A percentile compares a stretch with the other conserved stretches of the same genome.
phyloP scores from a whole-genome alignment of 352 stramenopile genomes.

The Thraustochytrium striatum region DNA sequence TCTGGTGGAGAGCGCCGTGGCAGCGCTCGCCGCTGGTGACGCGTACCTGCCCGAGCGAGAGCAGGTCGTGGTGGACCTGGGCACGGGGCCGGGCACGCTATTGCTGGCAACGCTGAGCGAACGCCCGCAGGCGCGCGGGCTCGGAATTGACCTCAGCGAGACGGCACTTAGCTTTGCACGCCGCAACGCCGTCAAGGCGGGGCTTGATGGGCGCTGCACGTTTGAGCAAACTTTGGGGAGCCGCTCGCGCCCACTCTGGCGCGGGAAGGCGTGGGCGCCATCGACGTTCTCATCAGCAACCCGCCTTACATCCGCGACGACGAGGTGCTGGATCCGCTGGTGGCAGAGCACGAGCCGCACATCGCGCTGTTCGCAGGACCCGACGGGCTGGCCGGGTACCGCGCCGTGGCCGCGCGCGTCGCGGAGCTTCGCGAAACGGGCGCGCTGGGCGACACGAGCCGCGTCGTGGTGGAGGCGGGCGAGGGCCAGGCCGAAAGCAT shows the following conservation, averaged over 20 bases:
- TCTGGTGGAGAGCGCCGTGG: conserved; percentile 11
- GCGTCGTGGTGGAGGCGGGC: conserved; percentile 10
- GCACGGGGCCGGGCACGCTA: conserved; percentile 3
- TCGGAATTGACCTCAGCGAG: conserved; percentile 10
- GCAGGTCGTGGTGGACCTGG: conserved; percentile 4
- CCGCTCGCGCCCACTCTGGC: neutral
- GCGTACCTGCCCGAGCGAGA: neutral
- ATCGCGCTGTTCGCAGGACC: conserved; percentile 1
- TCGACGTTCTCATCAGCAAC: conserved; percentile 23
- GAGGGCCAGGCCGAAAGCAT: neutral
- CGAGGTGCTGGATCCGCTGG: conserved; percentile 1
- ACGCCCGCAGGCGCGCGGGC: neutral
- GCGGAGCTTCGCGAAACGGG: neutral
- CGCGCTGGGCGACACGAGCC: neutral
- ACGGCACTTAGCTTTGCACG: neutral
- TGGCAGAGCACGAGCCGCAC: conserved; percentile 11
- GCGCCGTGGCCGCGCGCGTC: neutral
- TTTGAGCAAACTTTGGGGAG: neutral
- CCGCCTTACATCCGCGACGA: conserved; percentile 7
- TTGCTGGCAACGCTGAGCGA: conserved; percentile 24
- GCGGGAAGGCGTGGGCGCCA: neutral
- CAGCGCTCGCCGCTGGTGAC: neutral
- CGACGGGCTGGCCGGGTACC: conserved; percentile 21
- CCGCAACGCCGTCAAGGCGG: neutral
- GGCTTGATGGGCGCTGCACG: neutral